These are phyloP conservation scores for Delphinella strobiligena DNA, from an alignment of 2,329 filamentous ascomycete species.

Conservation along the genomic window DNA sequence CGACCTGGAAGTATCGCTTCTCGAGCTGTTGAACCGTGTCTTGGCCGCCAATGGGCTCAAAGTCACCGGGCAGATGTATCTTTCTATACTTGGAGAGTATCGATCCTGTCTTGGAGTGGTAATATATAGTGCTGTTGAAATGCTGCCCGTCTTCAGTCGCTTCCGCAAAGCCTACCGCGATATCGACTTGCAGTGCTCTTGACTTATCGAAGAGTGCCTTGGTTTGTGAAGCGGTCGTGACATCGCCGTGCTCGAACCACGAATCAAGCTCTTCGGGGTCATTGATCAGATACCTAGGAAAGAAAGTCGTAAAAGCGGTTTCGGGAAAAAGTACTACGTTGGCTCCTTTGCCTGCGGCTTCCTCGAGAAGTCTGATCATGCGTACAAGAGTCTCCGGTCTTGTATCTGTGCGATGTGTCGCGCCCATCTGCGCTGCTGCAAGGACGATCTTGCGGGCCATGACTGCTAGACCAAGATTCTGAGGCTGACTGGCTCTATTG, in stretches of 20 bases:
- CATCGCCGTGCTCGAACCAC: constrained; percentile 38
- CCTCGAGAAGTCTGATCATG: constrained; percentile 36
- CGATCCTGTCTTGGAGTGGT: constrained; percentile 29
- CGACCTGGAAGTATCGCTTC: constrained; percentile 41
- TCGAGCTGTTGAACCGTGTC: constrained; percentile 40
- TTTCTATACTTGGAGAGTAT: constrained; percentile 42
- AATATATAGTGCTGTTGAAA: constrained; percentile 41
- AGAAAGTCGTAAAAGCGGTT: constrained; percentile 43
- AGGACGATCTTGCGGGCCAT: constrained; percentile 31
- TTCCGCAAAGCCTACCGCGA: constrained; percentile 42
- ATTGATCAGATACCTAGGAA: constrained; percentile 37
- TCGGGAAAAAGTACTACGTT: constrained; percentile 42
- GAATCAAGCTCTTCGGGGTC: constrained; percentile 31
- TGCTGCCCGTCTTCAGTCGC: constrained; percentile 28
- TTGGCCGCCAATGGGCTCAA: constrained; percentile 35
- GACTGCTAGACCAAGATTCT: no score
- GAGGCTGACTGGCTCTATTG: no score
- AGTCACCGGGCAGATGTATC: constrained; percentile 40
- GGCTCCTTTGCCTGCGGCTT: constrained; percentile 30
- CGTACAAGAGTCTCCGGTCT: constrained; percentile 31
- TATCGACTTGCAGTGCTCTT: constrained; percentile 33
- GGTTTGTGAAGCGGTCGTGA: constrained; percentile 28
- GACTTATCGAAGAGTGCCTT: constrained; percentile 38
- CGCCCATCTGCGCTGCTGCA: constrained; percentile 42
- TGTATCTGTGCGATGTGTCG: constrained; percentile 29